Conservation (phyloP, 345 rosid species). For the Mangifera indica region DNA sequence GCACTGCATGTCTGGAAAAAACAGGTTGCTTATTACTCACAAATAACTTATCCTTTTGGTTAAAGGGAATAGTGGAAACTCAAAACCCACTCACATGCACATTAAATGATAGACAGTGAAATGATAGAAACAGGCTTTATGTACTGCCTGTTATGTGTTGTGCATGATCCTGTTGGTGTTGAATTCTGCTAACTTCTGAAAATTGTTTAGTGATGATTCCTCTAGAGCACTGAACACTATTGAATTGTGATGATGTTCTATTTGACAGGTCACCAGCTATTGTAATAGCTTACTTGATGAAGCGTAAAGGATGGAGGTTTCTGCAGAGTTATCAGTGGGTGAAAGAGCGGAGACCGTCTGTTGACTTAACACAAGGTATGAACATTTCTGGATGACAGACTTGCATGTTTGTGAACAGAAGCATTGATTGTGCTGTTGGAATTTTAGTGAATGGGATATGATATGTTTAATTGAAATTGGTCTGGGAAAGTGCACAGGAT, state of each 20-base stretch:
- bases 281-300: slow-evolving; percentile 90
- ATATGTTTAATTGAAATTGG: background rate
- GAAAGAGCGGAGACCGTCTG: slow-evolving; percentile 75
- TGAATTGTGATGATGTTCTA: slow-evolving; percentile 17
- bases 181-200: slow-evolving; percentile 2
- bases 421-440: background rate
- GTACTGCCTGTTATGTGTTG: background rate
- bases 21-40: slow-evolving; percentile 50
- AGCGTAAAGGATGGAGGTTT: slow-evolving; percentile 87
- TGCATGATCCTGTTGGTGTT: slow-evolving; percentile 5
- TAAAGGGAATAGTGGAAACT: slow-evolving; percentile 7
- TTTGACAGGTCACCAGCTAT: slow-evolving; percentile 82
- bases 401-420: background rate
- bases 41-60: background rate
- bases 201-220: slow-evolving; percentile 10
- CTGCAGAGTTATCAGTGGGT: slow-evolving; percentile 85
- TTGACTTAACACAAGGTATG: slow-evolving; percentile 61
- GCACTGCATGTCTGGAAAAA: slow-evolving; percentile 98
- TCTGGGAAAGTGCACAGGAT: background rate
- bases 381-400: too few species aligned
- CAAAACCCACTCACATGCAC: background rate
- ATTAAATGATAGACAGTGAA: background rate
- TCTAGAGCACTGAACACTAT: background rate
- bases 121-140: slow-evolving; percentile 6
- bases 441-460: slow-evolving; percentile 3